Percentiles rank a stretch among this genome's conserved stretches.
Conservation (phyloP, 352 stramenopile genomes). For the Thalassiosira gravida region DNA sequence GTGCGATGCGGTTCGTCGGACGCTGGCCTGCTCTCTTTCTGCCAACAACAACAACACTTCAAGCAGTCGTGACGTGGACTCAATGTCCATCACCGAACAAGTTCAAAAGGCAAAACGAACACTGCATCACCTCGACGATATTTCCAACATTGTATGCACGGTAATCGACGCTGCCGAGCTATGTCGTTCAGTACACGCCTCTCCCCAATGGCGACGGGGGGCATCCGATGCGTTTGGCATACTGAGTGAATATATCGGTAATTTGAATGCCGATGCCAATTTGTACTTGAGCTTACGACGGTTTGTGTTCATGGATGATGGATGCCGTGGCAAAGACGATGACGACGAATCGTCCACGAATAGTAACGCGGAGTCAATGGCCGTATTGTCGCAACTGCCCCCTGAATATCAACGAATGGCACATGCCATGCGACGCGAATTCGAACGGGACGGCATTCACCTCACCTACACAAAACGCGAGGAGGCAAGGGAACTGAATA, state of each 20-base stretch:
- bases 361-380: no score
- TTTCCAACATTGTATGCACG: constrained; percentile 93
- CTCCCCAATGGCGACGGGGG: constrained; percentile 86
- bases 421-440: constrained; percentile 90
- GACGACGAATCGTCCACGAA: constrained; percentile 79
- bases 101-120: constrained; percentile 43
- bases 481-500: constrained; percentile 89
- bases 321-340: constrained; percentile 93
- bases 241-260: constrained; percentile 93
- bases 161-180: constrained; percentile 95
- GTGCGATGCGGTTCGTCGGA: constrained; percentile 63
- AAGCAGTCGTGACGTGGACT: no score
- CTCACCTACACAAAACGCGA: constrained; percentile 85
- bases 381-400: constrained; percentile 38
- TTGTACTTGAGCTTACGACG: no score
- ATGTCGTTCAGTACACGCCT: constrained; percentile 90
- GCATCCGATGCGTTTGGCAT: constrained; percentile 90
- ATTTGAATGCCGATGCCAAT: no score
- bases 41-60: neutral
- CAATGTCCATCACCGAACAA: neutral
- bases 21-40: constrained; percentile 30
- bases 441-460: constrained; percentile 95
- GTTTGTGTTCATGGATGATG: no score
- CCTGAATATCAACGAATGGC: constrained; percentile 91
- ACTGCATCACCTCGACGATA: constrained; percentile 89